phyloP scores from a whole-genome alignment of 148 eudicot species.

The Salicornia ramosissima region DNA sequence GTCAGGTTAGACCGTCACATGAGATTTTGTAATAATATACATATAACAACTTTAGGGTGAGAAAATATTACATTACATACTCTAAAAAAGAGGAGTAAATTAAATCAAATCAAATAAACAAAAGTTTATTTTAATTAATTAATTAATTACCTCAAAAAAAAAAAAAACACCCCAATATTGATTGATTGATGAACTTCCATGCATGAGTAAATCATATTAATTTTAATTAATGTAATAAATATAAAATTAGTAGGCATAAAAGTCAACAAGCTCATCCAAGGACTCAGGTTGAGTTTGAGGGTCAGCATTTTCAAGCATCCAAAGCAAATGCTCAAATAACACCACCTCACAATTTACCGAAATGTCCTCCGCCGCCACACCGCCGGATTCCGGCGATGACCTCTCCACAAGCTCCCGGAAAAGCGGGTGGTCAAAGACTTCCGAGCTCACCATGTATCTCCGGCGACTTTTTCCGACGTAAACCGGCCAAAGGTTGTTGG shows the following conservation, averaged over 20 bases:
- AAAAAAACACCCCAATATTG: neutral
- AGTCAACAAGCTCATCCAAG: conserved; percentile 51
- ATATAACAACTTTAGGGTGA: conserved; percentile 1
- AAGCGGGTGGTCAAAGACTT: conserved; percentile 40
- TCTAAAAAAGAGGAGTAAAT: neutral
- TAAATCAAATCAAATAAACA: neutral
- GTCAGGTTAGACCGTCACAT: no score
- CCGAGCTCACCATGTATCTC: conserved; percentile 38
- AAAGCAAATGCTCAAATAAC: conserved; percentile 54
- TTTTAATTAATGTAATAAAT: no score
- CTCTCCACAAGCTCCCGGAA: conserved; percentile 38
- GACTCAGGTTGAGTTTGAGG: conserved; percentile 34
- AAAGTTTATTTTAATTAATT: no score
- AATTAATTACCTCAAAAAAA: neutral
- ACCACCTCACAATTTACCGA: conserved; percentile 54
- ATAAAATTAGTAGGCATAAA: conserved; percentile 33
- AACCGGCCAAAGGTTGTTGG: conserved; percentile 28
- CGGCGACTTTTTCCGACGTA: conserved; percentile 49
- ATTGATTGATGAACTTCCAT: neutral
- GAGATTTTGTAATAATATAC: neutral
- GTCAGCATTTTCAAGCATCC: conserved; percentile 48
- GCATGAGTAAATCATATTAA: neutral
- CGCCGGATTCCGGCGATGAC: conserved; percentile 9
- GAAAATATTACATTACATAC: conserved; percentile 3
- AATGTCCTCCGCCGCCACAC: conserved; percentile 22